These are phyloP conservation scores for Acanthamoeba sp. DNA, from an alignment of 208 protist species.

Conservation along the genomic window DNA sequence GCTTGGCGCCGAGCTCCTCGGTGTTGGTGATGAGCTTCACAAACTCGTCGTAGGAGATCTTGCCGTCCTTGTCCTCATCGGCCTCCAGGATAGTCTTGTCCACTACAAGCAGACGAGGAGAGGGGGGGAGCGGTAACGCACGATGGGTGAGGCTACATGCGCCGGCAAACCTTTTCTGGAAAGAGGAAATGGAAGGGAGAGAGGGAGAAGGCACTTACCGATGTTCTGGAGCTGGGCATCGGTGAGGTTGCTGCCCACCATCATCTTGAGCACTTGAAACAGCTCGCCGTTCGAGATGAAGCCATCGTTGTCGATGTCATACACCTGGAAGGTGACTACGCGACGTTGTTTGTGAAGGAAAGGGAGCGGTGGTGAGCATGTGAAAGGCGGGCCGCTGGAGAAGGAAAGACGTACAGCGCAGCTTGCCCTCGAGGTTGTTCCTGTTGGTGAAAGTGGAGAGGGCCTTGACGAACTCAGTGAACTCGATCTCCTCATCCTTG, in stretches of 20 bases:
- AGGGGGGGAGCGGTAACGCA: no score
- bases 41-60: conserved; percentile 92
- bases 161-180: no score
- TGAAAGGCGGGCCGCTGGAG: not conserved
- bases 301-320: conserved; percentile 93
- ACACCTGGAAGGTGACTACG: conserved; percentile 88
- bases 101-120: no score
- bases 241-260: conserved; percentile 92
- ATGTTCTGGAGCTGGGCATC: conserved; percentile 84
- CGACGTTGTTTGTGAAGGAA: not conserved
- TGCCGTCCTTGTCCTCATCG: conserved; percentile 92
- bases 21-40: conserved; percentile 53
- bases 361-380: not conserved
- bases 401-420: conserved; percentile 84
- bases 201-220: not conserved
- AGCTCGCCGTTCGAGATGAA: conserved; percentile 94
- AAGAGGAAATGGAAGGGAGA: not conserved
- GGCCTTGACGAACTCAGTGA: conserved; percentile 91
- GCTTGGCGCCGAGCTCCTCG: conserved; percentile 29
- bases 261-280: conserved; percentile 93
- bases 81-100: conserved; percentile 93
- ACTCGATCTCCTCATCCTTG: conserved; percentile 91
- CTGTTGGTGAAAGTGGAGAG: conserved; percentile 90
- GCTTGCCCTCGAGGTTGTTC: conserved; percentile 87
- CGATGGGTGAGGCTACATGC: no score